phyloP scores from a whole-genome alignment of 139 green algal species.

The Spirogloea muscicola region DNA sequence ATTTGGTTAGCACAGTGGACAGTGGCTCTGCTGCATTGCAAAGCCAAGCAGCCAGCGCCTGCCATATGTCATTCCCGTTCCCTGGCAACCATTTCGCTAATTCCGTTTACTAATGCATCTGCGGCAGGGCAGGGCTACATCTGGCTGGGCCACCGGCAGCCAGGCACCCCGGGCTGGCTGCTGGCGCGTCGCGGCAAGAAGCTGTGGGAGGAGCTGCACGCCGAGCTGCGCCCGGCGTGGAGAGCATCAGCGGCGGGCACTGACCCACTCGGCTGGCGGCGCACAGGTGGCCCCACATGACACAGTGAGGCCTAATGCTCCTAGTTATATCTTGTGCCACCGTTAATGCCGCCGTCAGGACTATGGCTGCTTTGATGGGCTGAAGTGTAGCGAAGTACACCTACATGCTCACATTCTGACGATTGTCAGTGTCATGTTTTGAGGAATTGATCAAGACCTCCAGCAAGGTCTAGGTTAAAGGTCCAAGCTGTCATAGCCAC shows the following conservation, averaged over 20 bases:
- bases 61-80: too few relatives aligned
- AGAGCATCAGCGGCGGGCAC: not conserved
- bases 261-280: not conserved
- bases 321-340: not conserved
- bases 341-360: not conserved
- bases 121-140: slow-evolving; percentile 40
- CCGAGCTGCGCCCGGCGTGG: not conserved
- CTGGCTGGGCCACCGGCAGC: slow-evolving; percentile 18
- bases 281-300: too few relatives aligned
- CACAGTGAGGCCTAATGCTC: not conserved
- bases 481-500: too few relatives aligned
- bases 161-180: not conserved
- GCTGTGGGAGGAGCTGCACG: slow-evolving; percentile 25
- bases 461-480: too few relatives aligned
- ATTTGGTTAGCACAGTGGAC: too few relatives aligned
- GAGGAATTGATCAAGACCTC: too few relatives aligned
- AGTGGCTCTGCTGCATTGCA: too few relatives aligned
- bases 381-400: not conserved
- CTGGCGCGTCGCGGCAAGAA: slow-evolving; percentile 11
- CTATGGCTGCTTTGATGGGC: not conserved
- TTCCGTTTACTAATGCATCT: slow-evolving; percentile 3
- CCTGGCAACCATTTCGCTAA: too few relatives aligned
- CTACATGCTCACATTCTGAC: too few relatives aligned
- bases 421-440: too few relatives aligned
- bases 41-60: too few relatives aligned